These are phyloP conservation scores for Backusella macrospora DNA, from an alignment of 192 early-diverging fungal species.

Conservation along the genomic window DNA sequence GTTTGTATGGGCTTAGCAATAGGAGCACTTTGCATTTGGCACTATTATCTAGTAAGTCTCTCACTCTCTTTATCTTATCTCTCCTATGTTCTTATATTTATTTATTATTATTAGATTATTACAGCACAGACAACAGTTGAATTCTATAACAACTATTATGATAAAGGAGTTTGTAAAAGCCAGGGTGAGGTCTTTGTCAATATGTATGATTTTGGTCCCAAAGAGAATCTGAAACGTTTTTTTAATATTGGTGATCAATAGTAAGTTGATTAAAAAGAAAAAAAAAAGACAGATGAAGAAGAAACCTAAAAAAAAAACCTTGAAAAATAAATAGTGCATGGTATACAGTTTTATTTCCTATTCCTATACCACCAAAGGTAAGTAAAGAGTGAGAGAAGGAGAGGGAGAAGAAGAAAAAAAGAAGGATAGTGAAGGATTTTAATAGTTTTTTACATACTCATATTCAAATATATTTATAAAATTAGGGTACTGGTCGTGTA, in stretches of 20 bases:
- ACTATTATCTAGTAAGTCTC: constrained; percentile 56
- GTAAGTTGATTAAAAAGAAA: constrained; percentile 33
- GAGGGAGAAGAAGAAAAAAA: too few relatives aligned
- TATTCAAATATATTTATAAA: too few relatives aligned
- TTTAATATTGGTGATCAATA: constrained; percentile 56
- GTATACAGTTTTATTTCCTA: constrained; percentile 54
- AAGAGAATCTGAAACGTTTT: constrained; percentile 49
- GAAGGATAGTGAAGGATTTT: too few relatives aligned
- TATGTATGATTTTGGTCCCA: constrained; percentile 49
- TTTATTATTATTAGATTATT: constrained; percentile 38
- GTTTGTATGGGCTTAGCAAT: constrained; percentile 54
- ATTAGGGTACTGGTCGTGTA: constrained; percentile 26
- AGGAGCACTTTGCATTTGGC: constrained; percentile 56
- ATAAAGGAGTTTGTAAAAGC: constrained; percentile 47
- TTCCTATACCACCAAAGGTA: constrained; percentile 51
- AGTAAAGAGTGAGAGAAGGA: not conserved
- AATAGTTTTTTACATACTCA: not conserved
- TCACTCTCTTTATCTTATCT: not conserved
- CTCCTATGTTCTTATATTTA: not conserved
- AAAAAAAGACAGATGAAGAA: not conserved
- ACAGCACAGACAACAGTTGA: constrained; percentile 63
- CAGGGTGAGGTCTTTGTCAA: constrained; percentile 51
- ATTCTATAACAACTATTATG: constrained; percentile 60
- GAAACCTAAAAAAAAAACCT: too few relatives aligned
- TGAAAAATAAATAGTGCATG: constrained; percentile 41